Conservation (phyloP, 2,329 filamentous ascomycete genomes). For the Ceratocystis diversiconidia region DNA sequence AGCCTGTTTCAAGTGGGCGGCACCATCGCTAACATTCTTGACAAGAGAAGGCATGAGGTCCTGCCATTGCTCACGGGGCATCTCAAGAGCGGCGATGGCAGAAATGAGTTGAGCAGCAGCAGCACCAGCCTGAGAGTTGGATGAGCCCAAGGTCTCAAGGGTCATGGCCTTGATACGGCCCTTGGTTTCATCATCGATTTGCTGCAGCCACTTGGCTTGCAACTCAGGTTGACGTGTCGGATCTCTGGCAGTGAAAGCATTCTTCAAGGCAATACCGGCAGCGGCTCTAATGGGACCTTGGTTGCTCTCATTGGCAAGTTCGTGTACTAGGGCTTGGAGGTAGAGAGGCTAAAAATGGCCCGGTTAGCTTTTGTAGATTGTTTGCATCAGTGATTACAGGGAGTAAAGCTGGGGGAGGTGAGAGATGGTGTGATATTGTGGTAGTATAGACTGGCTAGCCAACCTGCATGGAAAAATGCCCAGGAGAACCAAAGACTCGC, state of each 20-base stretch:
- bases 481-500: background rate
- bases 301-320: slow-evolving; percentile 81
- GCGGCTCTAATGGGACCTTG: slow-evolving; percentile 77
- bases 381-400: background rate
- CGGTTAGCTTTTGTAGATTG: slow-evolving; percentile 1
- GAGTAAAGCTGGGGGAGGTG: background rate
- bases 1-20: slow-evolving; percentile 80
- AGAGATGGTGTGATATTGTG: background rate
- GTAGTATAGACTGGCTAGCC: background rate
- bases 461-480: background rate
- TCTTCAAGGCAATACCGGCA: slow-evolving; percentile 92
- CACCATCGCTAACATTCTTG: slow-evolving; percentile 78
- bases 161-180: slow-evolving; percentile 75
- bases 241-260: slow-evolving; percentile 92
- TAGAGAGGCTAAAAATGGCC: slow-evolving; percentile 59
- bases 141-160: slow-evolving; percentile 71
- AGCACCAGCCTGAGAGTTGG: slow-evolving; percentile 68
- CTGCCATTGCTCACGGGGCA: slow-evolving; percentile 84
- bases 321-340: slow-evolving; percentile 79
- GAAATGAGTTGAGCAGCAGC: slow-evolving; percentile 91
- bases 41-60: slow-evolving; percentile 83
- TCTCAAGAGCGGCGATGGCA: slow-evolving; percentile 84
- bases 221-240: slow-evolving; percentile 73
- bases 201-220: slow-evolving; percentile 82
- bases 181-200: slow-evolving; percentile 71